A percentile compares a stretch with the other conserved stretches of the same genome.
Conservation (phyloP, 1,139 yeast genomes). For the Hyphopichia fennica region DNA sequence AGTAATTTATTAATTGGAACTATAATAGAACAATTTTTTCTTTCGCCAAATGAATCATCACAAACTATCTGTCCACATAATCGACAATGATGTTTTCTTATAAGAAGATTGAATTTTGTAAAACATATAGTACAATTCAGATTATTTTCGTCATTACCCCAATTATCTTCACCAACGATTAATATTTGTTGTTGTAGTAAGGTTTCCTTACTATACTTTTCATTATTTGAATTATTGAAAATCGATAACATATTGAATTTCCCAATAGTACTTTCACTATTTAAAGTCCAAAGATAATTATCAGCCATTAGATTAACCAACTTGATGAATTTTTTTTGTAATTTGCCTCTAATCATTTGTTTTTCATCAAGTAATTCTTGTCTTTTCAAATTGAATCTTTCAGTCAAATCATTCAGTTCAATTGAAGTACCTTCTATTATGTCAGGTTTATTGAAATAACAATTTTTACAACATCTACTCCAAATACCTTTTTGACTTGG, state of each 20-base stretch:
- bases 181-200: constrained; percentile 21
- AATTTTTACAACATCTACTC: constrained; percentile 67
- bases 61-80: constrained; percentile 84
- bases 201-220: background rate
- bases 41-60: constrained; percentile 50
- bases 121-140: constrained; percentile 66
- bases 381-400: constrained; percentile 42
- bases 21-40: constrained; percentile 63
- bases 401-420: constrained; percentile 50
- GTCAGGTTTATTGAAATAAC: constrained; percentile 60
- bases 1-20: constrained; percentile 58
- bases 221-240: background rate
- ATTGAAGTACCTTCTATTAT: constrained; percentile 37
- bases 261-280: constrained; percentile 6
- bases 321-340: constrained; percentile 65
- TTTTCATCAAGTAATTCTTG: constrained; percentile 37
- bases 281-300: constrained; percentile 13
- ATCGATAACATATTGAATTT: constrained; percentile 2
- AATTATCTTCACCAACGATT: constrained; percentile 50
- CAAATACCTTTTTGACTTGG: constrained; percentile 50
- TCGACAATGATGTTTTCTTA: constrained; percentile 85
- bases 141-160: constrained; percentile 62
- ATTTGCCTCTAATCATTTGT: constrained; percentile 52
- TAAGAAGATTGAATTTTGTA: constrained; percentile 52
- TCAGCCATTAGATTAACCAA: constrained; percentile 26